Base-by-base conservation (phyloP, 2,329 filamentous ascomycete species). In the Alternaria solani region DNA sequence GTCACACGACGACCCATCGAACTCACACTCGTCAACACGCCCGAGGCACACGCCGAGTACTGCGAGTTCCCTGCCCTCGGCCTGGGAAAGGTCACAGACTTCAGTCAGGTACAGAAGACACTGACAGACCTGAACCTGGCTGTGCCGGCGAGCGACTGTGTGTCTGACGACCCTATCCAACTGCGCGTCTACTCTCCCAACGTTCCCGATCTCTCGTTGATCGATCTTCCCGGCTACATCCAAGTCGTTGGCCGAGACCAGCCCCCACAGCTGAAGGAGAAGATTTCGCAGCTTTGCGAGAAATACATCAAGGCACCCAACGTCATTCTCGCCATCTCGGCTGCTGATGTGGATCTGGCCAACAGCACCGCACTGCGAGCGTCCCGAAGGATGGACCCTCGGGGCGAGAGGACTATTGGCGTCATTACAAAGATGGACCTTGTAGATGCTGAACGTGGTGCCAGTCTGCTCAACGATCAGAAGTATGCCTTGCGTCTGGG, bases 371-470 rank as follows among this genome's bases (percentile, higher is more conserved):
- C 95, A 6, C 81, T 99, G 25, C 86, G 94, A 69, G 93, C 95
- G 18, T 97, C 94, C 68, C 87, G 95, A 64, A 87, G 94, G 68
- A 94, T 98, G 28, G 95, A 99, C 73, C 95, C 95, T 1, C 86
- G 95, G 62, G 95, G 95, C 55, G 95, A 99, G 80, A 87, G 95
- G 63, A 99, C 95, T 0, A 99, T 99, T 74, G 95, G 95, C 44
- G 95, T 99, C n/a, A 90, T 99, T 42, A 99, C 95, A 3, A 99
- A 99, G 82, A 97, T 99, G 94, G 95, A 99, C 73, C 85, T 99
- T 23, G 94, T 99, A 7, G 94, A 98, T 68, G 86, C 95, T 3
- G 82, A 84, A 7, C 88, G 94, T 59, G 95, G 94, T 30, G 86
- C 88, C 14, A 85, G 87, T 36, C 92, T 99, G 32, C 83, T 99